A percentile compares a stretch with the other conserved stretches of the same genome.
phyloP scores from a whole-genome alignment of 305 asterid species.

The Plantago coronopus region DNA sequence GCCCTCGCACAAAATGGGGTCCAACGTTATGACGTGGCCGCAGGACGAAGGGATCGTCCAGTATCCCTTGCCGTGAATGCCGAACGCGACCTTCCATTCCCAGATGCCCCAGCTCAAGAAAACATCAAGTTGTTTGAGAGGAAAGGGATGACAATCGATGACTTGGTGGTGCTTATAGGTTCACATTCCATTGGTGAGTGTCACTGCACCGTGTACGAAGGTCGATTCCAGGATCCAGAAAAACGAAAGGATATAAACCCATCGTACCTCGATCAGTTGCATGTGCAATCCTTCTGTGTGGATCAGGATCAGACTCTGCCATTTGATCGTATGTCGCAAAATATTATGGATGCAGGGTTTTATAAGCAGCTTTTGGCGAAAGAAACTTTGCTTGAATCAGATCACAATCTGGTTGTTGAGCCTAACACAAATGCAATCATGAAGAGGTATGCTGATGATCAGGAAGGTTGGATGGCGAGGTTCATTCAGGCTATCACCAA shows the following conservation, averaged over 20 bases:
- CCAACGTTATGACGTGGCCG: constrained; percentile 33
- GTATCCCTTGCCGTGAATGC: constrained; percentile 41
- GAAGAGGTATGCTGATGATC: constrained; percentile 38
- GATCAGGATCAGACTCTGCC: constrained; percentile 31
- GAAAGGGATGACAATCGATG: constrained; percentile 49
- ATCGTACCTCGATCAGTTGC: constrained; percentile 31
- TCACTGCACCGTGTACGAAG: constrained; percentile 37
- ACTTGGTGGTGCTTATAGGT: constrained; percentile 46
- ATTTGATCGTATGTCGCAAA: constrained; percentile 41
- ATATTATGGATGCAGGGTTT: constrained; percentile 47
- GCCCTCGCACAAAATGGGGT: constrained; percentile 45
- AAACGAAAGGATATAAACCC: constrained; percentile 40
- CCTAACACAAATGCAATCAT: constrained; percentile 29
- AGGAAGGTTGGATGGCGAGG: constrained; percentile 42
- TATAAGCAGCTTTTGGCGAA: constrained; percentile 44
- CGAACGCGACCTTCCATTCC: constrained; percentile 29
- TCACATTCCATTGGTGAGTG: constrained; percentile 61
- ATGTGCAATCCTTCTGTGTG: constrained; percentile 29
- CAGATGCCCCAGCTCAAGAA: constrained; percentile 26
- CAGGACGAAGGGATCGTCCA: constrained; percentile 48
- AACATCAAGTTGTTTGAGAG: constrained; percentile 23
- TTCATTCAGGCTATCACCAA: constrained; percentile 33
- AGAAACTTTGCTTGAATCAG: constrained; percentile 54
- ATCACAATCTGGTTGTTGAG: constrained; percentile 37
- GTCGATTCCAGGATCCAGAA: constrained; percentile 27